Percentiles rank a stretch among this genome's conserved stretches.
phyloP scores from a whole-genome alignment of 495 filamentous ascomycete species.

The Elaphomyces granulatus region DNA sequence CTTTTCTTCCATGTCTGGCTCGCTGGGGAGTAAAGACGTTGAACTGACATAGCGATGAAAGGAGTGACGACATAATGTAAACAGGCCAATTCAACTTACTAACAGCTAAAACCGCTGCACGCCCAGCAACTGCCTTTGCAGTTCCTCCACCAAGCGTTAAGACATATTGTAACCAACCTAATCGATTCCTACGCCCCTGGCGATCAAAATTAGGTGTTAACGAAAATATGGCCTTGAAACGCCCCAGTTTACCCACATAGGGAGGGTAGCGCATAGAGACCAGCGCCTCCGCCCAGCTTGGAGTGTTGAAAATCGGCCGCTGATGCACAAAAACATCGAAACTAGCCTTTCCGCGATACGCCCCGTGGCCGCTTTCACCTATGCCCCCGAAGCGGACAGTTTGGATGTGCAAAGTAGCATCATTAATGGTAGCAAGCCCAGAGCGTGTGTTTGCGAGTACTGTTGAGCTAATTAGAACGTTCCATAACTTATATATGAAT shows the following conservation, averaged over 20 bases:
- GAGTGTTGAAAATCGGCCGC: conserved; percentile 59
- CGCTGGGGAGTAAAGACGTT: neutral
- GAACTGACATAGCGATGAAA: conserved; percentile 4
- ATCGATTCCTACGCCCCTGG: conserved; percentile 42
- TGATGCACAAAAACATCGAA: conserved; percentile 79
- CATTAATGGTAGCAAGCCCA: conserved; percentile 70
- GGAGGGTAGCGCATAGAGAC: conserved; percentile 72
- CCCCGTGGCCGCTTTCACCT: conserved; percentile 68
- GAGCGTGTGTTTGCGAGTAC: conserved; percentile 52
- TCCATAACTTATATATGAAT: neutral
- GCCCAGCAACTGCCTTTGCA: conserved; percentile 23
- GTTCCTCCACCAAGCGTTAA: conserved; percentile 33
- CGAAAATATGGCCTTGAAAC: conserved; percentile 40
- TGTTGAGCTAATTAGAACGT: conserved; percentile 12
- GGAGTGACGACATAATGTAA: neutral
- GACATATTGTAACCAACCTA: conserved; percentile 31
- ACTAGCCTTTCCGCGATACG: conserved; percentile 67
- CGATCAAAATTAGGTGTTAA: conserved; percentile 73
- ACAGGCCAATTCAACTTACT: conserved; percentile 23
- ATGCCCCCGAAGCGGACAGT: conserved; percentile 84
- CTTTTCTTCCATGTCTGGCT: neutral
- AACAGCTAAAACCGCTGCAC: conserved; percentile 30
- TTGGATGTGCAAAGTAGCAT: conserved; percentile 69
- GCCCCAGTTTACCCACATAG: conserved; percentile 46
- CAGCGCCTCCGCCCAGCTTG: conserved; percentile 65